Percentiles rank a stretch among this genome's conserved stretches.
These are phyloP conservation scores for Apiotrichum gamsii DNA, from an alignment of 1,284 basidiomycete species.

Conservation along the genomic window DNA sequence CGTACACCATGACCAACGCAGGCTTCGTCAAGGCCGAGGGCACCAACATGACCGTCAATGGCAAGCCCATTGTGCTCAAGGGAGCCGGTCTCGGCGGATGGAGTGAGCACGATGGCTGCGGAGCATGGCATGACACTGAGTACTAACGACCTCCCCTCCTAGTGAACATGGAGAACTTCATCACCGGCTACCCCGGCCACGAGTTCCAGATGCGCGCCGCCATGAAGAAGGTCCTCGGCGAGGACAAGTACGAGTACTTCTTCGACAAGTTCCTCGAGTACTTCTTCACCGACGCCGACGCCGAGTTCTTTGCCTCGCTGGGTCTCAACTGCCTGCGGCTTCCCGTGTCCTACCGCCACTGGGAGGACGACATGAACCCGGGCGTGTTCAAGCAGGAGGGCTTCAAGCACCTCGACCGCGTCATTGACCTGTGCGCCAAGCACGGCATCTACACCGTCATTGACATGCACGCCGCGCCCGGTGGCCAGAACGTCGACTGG, in stretches of 20 bases:
- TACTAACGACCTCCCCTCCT: neutral
- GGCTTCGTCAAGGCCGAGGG: slow-evolving; percentile 2
- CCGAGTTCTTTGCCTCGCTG: slow-evolving; percentile 58
- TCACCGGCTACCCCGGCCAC: slow-evolving; percentile 41
- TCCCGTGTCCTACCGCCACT: slow-evolving; percentile 33
- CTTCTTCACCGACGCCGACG: slow-evolving; percentile 60
- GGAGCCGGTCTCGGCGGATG: slow-evolving; percentile 44
- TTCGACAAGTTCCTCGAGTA: slow-evolving; percentile 70
- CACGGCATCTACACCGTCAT: slow-evolving; percentile 46
- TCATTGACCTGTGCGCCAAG: slow-evolving; percentile 37
- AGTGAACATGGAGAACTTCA: slow-evolving; percentile 47
- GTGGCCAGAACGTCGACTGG: slow-evolving; percentile 46
- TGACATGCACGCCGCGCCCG: slow-evolving; percentile 45
- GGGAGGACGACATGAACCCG: slow-evolving; percentile 34
- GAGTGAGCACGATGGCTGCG: too few relatives aligned
- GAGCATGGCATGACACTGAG: too few relatives aligned
- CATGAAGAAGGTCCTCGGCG: slow-evolving; percentile 59
- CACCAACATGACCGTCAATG: slow-evolving; percentile 21
- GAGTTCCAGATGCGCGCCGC: slow-evolving; percentile 59
- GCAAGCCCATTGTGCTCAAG: slow-evolving; percentile 33
- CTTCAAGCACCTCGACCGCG: slow-evolving; percentile 34
- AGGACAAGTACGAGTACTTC: slow-evolving; percentile 65
- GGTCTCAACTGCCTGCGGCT: slow-evolving; percentile 62
- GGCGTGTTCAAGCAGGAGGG: slow-evolving; percentile 34
- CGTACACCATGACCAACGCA: too few relatives aligned